Evolutionary conservation across 1,139 yeast species (phyloP).

Genomic region (Arxiozyma telluris): DNA sequence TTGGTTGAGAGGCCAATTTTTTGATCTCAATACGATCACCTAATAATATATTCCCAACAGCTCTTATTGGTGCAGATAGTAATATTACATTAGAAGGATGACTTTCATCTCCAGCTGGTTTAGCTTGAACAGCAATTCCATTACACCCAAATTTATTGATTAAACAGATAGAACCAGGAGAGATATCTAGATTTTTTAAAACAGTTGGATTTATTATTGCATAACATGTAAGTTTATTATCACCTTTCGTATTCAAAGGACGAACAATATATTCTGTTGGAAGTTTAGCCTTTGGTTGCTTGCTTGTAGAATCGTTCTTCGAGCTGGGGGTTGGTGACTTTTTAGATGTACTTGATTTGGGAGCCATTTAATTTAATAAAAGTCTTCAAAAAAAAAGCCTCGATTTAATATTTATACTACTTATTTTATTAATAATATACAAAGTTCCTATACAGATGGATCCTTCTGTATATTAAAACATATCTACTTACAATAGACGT

Average conservation of each 20-base stretch:
- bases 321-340: conserved; percentile 22
- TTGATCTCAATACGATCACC: conserved; percentile 62
- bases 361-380: conserved; percentile 18
- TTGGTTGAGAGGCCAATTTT: conserved; percentile 43
- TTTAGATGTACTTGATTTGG: conserved; percentile 25
- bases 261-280: conserved; percentile 47
- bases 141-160: conserved; percentile 42
- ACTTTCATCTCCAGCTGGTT: conserved; percentile 36
- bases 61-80: conserved; percentile 42
- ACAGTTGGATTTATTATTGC: conserved; percentile 45
- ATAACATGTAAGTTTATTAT: conserved; percentile 34
- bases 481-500: neutral
- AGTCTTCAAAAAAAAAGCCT: neutral
- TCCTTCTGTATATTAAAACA: neutral
- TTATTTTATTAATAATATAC: neutral
- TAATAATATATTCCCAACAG: conserved; percentile 48
- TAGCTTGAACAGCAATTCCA: conserved; percentile 40
- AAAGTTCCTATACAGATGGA: neutral
- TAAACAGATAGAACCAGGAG: conserved; percentile 46
- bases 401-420: neutral
- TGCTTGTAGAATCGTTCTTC: conserved; percentile 10
- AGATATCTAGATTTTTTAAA: conserved; percentile 44
- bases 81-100: conserved; percentile 40
- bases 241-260: conserved; percentile 37
- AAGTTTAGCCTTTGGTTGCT: conserved; percentile 31